Conservation (phyloP, 1,284 basidiomycete genomes). For the Trichosporon sp. region DNA sequence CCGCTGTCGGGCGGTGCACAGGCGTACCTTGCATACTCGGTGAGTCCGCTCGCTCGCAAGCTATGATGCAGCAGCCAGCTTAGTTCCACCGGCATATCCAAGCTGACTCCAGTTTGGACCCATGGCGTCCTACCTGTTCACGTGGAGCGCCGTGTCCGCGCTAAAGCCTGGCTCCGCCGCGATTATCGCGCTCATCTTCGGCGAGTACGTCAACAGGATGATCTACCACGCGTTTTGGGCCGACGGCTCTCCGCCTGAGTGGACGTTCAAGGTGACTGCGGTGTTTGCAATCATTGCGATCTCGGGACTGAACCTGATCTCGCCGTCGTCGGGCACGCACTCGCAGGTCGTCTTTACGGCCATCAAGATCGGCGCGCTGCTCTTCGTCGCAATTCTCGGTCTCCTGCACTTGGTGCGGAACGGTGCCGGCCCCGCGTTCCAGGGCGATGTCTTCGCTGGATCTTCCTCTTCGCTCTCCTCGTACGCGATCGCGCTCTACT, state of each 20-base stretch:
- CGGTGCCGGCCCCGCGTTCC: slow-evolving; percentile 40
- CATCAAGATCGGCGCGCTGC: slow-evolving; percentile 60
- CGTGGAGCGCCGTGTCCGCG: slow-evolving; percentile 85
- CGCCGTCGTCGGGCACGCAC: slow-evolving; percentile 72
- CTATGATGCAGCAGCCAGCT: no score
- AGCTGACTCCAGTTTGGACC: slow-evolving; percentile 61
- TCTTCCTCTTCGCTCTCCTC: slow-evolving; percentile 72
- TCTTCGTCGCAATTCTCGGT: slow-evolving; percentile 51
- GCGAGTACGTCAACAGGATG: slow-evolving; percentile 73
- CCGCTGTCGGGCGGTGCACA: slow-evolving; percentile 76
- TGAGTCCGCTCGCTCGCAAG: slow-evolving; percentile 22
- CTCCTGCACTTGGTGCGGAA: slow-evolving; percentile 43
- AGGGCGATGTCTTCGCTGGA: slow-evolving; percentile 61
- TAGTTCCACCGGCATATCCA: background rate
- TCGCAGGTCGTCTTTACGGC: slow-evolving; percentile 79
- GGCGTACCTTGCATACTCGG: slow-evolving; percentile 79
- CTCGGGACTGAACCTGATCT: slow-evolving; percentile 70
- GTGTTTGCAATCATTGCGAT: slow-evolving; percentile 66
- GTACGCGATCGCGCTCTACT: slow-evolving; percentile 91
- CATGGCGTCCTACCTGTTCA: slow-evolving; percentile 75
- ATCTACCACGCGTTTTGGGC: slow-evolving; percentile 48
- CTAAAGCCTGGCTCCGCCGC: slow-evolving; percentile 62
- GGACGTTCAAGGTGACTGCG: slow-evolving; percentile 89
- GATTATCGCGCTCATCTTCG: slow-evolving; percentile 57
- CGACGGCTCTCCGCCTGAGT: slow-evolving; percentile 69